Evolutionary conservation across 805 yeast species (phyloP).

Genomic region (Jamesozyma gamospora): DNA sequence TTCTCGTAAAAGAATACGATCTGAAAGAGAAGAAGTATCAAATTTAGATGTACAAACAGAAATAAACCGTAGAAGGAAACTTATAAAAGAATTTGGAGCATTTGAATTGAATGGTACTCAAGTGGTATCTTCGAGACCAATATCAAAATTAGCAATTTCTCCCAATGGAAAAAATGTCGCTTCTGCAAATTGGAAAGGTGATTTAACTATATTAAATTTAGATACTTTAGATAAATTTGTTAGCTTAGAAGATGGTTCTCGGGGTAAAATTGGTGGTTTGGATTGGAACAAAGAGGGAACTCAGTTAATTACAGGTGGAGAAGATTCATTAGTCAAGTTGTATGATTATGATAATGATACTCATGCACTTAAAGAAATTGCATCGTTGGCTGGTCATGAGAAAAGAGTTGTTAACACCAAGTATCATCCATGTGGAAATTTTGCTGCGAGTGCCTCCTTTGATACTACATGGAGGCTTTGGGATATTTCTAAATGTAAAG

Average conservation of each 20-base stretch:
- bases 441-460: conserved; percentile 60
- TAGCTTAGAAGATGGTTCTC: conserved; percentile 24
- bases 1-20: conserved; percentile 35
- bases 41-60: conserved; percentile 33
- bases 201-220: conserved; percentile 40
- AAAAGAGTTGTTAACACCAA: conserved; percentile 49
- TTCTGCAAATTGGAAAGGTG: conserved; percentile 81
- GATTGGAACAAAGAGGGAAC: conserved; percentile 44
- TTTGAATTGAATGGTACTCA: conserved; percentile 57
- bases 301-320: conserved; percentile 36
- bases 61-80: conserved; percentile 38
- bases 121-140: conserved; percentile 56
- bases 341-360: conserved; percentile 23
- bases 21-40: conserved; percentile 26
- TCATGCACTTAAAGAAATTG: conserved; percentile 13
- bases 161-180: conserved; percentile 32
- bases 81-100: conserved; percentile 28
- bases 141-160: conserved; percentile 46
- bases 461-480: conserved; percentile 85
- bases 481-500: conserved; percentile 48
- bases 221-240: conserved; percentile 28
- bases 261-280: conserved; percentile 60
- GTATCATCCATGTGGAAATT: conserved; percentile 55
- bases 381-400: conserved; percentile 36
- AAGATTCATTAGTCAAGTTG: conserved; percentile 34